phyloP scores from a whole-genome alignment of 1,139 yeast species.

The Kluyveromyces sp. region DNA sequence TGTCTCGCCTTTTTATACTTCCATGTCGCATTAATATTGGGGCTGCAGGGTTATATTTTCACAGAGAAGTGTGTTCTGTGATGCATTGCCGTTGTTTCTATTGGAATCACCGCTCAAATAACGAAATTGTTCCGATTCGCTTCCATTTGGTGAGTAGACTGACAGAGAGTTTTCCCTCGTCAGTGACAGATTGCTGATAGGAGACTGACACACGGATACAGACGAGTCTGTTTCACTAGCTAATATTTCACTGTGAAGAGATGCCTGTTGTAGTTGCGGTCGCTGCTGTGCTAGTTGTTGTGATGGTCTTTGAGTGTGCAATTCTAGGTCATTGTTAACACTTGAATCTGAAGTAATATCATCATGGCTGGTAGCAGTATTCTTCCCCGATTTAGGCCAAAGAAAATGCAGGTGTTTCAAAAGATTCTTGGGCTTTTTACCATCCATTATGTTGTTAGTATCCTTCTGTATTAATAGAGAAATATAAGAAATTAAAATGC shows the following conservation, averaged over 20 bases:
- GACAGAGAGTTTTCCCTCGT: constrained; percentile 3
- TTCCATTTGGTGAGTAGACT: not conserved
- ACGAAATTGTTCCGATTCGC: not conserved
- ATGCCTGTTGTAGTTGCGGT: too few relatives aligned
- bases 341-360: too few relatives aligned
- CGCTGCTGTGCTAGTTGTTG: too few relatives aligned
- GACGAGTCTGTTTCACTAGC: not conserved
- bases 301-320: too few relatives aligned
- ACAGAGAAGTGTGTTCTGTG: constrained; percentile 1
- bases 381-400: not conserved
- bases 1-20: constrained; percentile 5
- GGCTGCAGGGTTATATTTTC: not conserved
- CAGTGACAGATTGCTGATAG: not conserved
- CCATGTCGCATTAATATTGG: not conserved
- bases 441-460: not conserved
- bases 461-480: not conserved
- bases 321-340: too few relatives aligned
- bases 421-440: not conserved
- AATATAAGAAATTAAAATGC: too few relatives aligned
- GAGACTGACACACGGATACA: constrained; percentile 1
- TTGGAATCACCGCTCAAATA: not conserved
- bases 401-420: constrained; percentile 3
- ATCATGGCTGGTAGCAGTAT: too few relatives aligned
- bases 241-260: not conserved
- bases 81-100: not conserved